These are phyloP conservation scores for Globisporangium megalacanthum DNA, from an alignment of 352 stramenopile genomes.

Conservation along the genomic window DNA sequence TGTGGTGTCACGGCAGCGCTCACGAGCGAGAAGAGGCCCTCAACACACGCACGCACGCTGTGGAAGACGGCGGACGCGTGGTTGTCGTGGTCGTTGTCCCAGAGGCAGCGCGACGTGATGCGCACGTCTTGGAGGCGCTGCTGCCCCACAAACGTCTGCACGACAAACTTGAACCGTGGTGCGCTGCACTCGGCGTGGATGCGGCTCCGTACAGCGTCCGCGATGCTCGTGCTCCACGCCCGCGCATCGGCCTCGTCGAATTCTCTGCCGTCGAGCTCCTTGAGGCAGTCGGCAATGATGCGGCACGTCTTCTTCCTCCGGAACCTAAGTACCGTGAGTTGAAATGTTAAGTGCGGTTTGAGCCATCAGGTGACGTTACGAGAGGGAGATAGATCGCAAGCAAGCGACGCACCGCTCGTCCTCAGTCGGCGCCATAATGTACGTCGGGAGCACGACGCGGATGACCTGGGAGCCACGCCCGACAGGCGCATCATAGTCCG, in stretches of 20 bases:
- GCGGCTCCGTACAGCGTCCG: slow-evolving; percentile 55
- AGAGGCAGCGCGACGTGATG: slow-evolving; percentile 92
- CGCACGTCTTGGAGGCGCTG: slow-evolving; percentile 91
- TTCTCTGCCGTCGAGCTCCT: slow-evolving; percentile 67
- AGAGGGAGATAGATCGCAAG: background rate
- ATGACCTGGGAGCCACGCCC: slow-evolving; percentile 58
- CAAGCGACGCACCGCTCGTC: slow-evolving; percentile 48
- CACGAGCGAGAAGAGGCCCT: background rate
- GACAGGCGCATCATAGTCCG: slow-evolving; percentile 33
- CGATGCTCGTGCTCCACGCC: slow-evolving; percentile 54
- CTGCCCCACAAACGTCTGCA: slow-evolving; percentile 93
- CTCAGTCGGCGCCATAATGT: slow-evolving; percentile 78
- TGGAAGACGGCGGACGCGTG: slow-evolving; percentile 86
- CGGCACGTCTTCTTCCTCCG: slow-evolving; percentile 66
- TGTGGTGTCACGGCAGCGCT: background rate
- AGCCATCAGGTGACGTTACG: background rate
- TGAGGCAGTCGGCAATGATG: slow-evolving; percentile 66
- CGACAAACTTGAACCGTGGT: slow-evolving; percentile 91
- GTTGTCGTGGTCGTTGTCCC: slow-evolving; percentile 93
- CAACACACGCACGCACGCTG: slow-evolving; percentile 45
- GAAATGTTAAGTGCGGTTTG: background rate
- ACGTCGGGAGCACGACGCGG: slow-evolving; percentile 78
- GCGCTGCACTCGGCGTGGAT: slow-evolving; percentile 67
- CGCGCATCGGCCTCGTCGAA: slow-evolving; percentile 73
- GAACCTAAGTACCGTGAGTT: slow-evolving; percentile 29